Conservation (phyloP, 495 filamentous ascomycete genomes). For the Aspergillus sclerotiicarbonarius region DNA sequence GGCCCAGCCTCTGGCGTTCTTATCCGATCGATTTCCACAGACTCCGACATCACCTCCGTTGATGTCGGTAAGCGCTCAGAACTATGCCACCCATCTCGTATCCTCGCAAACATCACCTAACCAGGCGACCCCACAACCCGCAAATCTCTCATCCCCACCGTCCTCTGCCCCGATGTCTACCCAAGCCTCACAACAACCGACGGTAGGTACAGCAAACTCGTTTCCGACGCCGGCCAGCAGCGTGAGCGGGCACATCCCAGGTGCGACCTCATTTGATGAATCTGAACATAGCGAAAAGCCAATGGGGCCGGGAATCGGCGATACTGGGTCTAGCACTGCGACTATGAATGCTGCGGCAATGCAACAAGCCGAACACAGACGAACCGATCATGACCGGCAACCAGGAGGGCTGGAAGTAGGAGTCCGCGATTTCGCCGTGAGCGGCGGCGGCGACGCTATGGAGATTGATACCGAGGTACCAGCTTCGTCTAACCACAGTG, state of each 20-base stretch:
- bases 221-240: slow-evolving; percentile 49
- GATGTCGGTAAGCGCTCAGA: slow-evolving; percentile 52
- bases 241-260: slow-evolving; percentile 35
- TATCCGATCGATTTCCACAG: slow-evolving; percentile 42
- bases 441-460: slow-evolving; percentile 35
- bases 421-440: slow-evolving; percentile 28
- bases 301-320: slow-evolving; percentile 24
- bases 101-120: slow-evolving; percentile 46
- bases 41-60: slow-evolving; percentile 52
- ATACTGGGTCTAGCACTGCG: slow-evolving; percentile 16
- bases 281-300: slow-evolving; percentile 32
- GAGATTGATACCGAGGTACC: slow-evolving; percentile 34
- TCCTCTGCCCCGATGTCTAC: slow-evolving; percentile 49
- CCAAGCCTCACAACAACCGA: slow-evolving; percentile 44
- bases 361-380: slow-evolving; percentile 33
- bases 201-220: slow-evolving; percentile 42
- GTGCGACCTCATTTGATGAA: slow-evolving; percentile 34
- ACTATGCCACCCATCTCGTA: slow-evolving; percentile 47
- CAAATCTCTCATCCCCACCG: slow-evolving; percentile 42
- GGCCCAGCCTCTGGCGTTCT: slow-evolving; percentile 26
- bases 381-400: slow-evolving; percentile 40
- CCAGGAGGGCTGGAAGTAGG: slow-evolving; percentile 16
- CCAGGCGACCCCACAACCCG: slow-evolving; percentile 42
- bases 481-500: slow-evolving; percentile 16
- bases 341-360: slow-evolving; percentile 16